Conservation (phyloP, 2,329 filamentous ascomycete genomes). For the Diaporthe citri region DNA sequence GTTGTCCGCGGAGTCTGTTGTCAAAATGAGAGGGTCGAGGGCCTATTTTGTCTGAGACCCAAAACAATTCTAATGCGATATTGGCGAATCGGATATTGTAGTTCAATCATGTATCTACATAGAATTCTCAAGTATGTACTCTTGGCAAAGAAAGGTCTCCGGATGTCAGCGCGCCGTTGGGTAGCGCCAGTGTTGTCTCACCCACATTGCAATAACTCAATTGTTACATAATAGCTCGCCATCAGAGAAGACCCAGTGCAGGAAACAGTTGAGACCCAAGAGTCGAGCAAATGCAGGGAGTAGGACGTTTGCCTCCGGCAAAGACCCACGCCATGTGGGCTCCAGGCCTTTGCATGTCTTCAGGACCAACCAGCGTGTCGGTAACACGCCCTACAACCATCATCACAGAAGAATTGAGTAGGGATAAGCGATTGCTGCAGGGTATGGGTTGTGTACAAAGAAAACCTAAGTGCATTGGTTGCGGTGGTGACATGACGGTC, state of each 20-base stretch:
- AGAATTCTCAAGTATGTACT: background rate
- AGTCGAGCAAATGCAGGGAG: background rate
- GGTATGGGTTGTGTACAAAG: background rate
- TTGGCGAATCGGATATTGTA: background rate
- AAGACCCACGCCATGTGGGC: background rate
- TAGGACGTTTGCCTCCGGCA: background rate
- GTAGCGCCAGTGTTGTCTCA: background rate
- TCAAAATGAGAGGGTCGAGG: background rate
- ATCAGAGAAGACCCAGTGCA: background rate
- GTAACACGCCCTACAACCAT: background rate
- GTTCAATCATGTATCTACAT: background rate
- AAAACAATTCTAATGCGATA: background rate
- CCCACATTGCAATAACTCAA: constrained; percentile 1
- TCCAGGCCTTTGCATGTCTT: background rate
- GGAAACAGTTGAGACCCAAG: background rate
- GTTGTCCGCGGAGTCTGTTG: background rate
- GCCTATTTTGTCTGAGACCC: background rate
- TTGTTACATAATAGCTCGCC: constrained; percentile 11
- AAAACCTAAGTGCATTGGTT: background rate
- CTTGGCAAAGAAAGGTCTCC: background rate
- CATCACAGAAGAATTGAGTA: background rate
- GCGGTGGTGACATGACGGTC: background rate
- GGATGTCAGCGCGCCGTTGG: background rate
- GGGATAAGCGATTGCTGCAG: background rate
- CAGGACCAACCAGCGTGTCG: background rate